A percentile compares a stretch with the other conserved stretches of the same genome.
Conservation (phyloP, 2,329 filamentous ascomycete genomes). For the Ceratocystis huliohia region DNA sequence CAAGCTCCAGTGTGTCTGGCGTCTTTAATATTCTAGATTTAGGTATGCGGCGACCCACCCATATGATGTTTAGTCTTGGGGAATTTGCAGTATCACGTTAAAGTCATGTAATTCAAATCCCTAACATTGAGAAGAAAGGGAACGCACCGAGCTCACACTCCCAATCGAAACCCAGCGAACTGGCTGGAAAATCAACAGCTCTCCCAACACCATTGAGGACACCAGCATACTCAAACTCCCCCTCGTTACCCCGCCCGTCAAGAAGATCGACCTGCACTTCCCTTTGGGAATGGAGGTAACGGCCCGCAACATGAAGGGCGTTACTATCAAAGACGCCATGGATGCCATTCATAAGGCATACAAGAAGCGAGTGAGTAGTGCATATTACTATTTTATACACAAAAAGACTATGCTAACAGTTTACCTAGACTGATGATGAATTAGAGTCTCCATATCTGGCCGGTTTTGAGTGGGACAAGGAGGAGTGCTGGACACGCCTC, state of each 20-base stretch:
- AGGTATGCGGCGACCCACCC: constrained; percentile 41
- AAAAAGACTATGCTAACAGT: too few relatives aligned
- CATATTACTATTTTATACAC: not conserved
- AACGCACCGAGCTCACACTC: constrained; percentile 58
- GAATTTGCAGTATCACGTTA: not conserved
- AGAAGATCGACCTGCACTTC: constrained; percentile 90
- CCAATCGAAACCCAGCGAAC: constrained; percentile 75
- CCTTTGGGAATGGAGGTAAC: constrained; percentile 76
- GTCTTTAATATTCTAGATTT: constrained; percentile 68
- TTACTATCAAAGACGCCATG: constrained; percentile 92
- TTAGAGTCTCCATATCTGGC: constrained; percentile 75
- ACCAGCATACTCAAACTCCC: constrained; percentile 69
- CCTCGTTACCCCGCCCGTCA: constrained; percentile 70
- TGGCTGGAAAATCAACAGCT: constrained; percentile 92
- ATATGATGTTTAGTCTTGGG: constrained; percentile 10
- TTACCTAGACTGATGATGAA: constrained; percentile 69
- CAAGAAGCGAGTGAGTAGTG: constrained; percentile 72
- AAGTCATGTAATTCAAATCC: not conserved
- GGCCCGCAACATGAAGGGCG: constrained; percentile 81
- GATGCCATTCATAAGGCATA: constrained; percentile 93
- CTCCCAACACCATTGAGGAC: constrained; percentile 65
- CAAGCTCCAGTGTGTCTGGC: constrained; percentile 59
- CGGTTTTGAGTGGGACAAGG: constrained; percentile 93
- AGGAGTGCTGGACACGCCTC: constrained; percentile 78
- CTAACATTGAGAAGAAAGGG: constrained; percentile 46